Conservation (phyloP, 2,329 filamentous ascomycete species). For the Pseudogymnoascus sp. region DNA sequence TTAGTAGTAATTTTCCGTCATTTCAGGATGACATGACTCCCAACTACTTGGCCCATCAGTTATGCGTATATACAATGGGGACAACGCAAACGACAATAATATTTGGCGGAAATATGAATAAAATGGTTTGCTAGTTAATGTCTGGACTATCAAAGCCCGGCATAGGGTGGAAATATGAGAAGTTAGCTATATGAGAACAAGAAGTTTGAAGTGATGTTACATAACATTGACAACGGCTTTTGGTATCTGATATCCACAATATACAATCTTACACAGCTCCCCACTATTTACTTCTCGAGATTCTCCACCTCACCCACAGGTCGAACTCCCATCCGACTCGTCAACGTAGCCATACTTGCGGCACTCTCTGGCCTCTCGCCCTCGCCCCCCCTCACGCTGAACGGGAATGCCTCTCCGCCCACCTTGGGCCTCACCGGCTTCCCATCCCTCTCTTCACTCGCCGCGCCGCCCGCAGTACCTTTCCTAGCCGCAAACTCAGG, state of each 20-base stretch:
- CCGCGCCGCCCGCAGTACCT: neutral
- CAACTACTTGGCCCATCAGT: no score
- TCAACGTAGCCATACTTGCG: conserved; percentile 62
- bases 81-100: neutral
- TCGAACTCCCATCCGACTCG: conserved; percentile 27
- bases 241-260: neutral
- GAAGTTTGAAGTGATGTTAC: neutral
- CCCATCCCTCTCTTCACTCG: neutral
- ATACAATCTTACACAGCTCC: neutral
- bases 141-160: neutral
- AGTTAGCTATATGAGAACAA: neutral
- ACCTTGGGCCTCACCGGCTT: conserved; percentile 49
- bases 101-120: neutral
- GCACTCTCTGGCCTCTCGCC: conserved; percentile 40
- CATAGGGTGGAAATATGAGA: neutral
- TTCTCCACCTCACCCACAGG: conserved; percentile 13
- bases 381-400: conserved; percentile 46
- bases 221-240: neutral
- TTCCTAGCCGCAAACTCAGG: conserved; percentile 17
- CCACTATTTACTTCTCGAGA: neutral
- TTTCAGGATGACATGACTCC: no score
- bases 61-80: neutral
- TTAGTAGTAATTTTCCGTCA: no score
- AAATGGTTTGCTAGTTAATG: neutral
- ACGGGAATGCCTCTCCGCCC: conserved; percentile 64